Percentiles rank a stretch among this genome's conserved stretches.
These are phyloP conservation scores for Hippophae tibetana DNA, from an alignment of 306 rosid genomes.

Conservation along the genomic window DNA sequence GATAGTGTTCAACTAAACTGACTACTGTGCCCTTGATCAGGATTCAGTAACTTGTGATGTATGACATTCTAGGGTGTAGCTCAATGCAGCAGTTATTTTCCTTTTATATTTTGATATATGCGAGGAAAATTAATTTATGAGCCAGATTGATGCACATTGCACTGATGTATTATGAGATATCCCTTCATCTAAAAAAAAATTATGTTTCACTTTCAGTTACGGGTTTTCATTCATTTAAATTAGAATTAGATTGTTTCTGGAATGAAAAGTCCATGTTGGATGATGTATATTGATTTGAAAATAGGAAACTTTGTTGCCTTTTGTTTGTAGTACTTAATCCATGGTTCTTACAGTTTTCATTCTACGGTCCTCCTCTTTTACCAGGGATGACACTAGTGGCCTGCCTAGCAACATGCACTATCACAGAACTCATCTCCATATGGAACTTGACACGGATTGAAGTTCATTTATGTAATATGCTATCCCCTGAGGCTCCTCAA, in stretches of 20 bases:
- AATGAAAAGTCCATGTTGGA: conserved; percentile 4
- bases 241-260: background rate
- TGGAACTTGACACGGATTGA: conserved; percentile 97
- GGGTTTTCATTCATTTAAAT: background rate
- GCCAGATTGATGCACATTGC: background rate
- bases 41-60: background rate
- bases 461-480: conserved; percentile 79
- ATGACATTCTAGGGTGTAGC: too few species aligned
- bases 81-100: background rate
- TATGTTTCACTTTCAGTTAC: background rate
- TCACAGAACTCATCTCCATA: conserved; percentile 79
- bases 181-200: background rate
- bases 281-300: background rate
- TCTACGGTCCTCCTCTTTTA: conserved; percentile 4
- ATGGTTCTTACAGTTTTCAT: conserved; percentile 19
- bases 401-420: conserved; percentile 52
- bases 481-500: conserved; percentile 85
- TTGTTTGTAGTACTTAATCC: background rate
- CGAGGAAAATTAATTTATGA: background rate
- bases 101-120: background rate
- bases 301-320: background rate
- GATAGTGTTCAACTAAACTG: conserved; percentile 22
- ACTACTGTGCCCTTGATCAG: conserved; percentile 6
- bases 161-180: too few species aligned
- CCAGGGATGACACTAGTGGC: conserved; percentile 63